Conservation (phyloP, 2,329 filamentous ascomycete species). For the Coleophoma eucalyptorum region DNA sequence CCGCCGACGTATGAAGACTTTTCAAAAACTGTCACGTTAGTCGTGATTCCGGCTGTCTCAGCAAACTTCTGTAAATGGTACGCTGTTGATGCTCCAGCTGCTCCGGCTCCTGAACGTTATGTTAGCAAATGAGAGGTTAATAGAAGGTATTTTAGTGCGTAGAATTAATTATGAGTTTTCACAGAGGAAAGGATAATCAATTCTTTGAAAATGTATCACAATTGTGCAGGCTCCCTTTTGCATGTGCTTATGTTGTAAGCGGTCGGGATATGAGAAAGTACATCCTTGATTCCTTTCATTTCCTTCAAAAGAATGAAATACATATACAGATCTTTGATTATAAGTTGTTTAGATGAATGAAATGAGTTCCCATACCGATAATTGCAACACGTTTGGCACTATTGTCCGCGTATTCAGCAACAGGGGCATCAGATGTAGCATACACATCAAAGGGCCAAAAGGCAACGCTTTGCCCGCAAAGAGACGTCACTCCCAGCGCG, state of each 20-base stretch:
- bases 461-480: constrained; percentile 17
- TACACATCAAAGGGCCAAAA: constrained; percentile 24
- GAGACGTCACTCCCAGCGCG: constrained; percentile 11
- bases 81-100: constrained; percentile 81
- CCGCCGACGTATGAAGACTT: constrained; percentile 75
- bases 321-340: not conserved
- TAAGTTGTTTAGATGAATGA: not conserved
- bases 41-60: constrained; percentile 46
- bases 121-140: too few species aligned
- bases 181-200: too few species aligned
- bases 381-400: constrained; percentile 26
- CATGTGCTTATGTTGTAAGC: too few species aligned
- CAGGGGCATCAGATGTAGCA: constrained; percentile 7
- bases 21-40: constrained; percentile 89
- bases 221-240: too few species aligned
- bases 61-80: constrained; percentile 77
- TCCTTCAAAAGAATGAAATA: too few species aligned
- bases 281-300: too few species aligned
- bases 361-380: constrained; percentile 22
- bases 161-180: too few species aligned
- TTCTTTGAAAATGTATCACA: too few species aligned
- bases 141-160: too few species aligned
- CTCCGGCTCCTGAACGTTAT: constrained; percentile 67
- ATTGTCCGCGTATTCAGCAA: constrained; percentile 13
- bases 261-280: too few species aligned